Percentiles rank a stretch among this genome's conserved stretches.
Evolutionary conservation across 2,329 filamentous ascomycete species (phyloP).

Genomic region (Cladosporium sp.): DNA sequence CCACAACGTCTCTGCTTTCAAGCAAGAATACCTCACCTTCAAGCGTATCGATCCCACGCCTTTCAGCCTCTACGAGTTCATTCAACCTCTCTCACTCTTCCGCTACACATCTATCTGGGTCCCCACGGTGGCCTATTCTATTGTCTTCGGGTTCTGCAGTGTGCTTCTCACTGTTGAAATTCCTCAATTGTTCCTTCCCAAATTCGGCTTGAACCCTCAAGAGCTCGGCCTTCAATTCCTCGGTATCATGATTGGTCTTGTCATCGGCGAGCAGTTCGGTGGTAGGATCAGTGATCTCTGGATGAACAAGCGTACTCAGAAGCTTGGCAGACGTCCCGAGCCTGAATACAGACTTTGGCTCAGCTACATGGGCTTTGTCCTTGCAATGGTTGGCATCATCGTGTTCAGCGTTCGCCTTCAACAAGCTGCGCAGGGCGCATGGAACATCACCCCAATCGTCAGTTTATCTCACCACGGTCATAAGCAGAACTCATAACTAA

Average conservation of each 20-base stretch:
- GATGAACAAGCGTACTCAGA: constrained; percentile 43
- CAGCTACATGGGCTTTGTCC: constrained; percentile 49
- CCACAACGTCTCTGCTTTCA: constrained; percentile 39
- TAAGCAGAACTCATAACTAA: too few species aligned
- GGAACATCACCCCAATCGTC: constrained; percentile 55
- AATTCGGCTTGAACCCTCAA: constrained; percentile 55
- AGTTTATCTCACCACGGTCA: too few species aligned
- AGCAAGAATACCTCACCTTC: constrained; percentile 42
- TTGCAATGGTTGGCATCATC: constrained; percentile 50
- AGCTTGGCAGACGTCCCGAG: constrained; percentile 29
- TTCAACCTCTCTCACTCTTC: constrained; percentile 48
- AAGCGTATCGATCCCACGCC: constrained; percentile 52
- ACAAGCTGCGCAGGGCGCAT: constrained; percentile 40
- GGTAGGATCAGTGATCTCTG: constrained; percentile 52
- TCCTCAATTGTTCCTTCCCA: constrained; percentile 53
- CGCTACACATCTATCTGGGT: constrained; percentile 47
- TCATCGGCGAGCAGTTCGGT: constrained; percentile 57
- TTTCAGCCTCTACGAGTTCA: constrained; percentile 47
- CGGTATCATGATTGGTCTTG: constrained; percentile 52
- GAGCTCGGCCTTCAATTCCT: constrained; percentile 58
- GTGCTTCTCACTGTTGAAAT: constrained; percentile 57
- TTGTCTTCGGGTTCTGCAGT: constrained; percentile 54
- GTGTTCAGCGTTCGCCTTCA: constrained; percentile 52
- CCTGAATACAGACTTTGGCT: constrained; percentile 57
- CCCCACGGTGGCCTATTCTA: constrained; percentile 51